A percentile compares a stretch with the other conserved stretches of the same genome.
phyloP scores from a whole-genome alignment of 495 filamentous ascomycete species.

The Podospora didyma region DNA sequence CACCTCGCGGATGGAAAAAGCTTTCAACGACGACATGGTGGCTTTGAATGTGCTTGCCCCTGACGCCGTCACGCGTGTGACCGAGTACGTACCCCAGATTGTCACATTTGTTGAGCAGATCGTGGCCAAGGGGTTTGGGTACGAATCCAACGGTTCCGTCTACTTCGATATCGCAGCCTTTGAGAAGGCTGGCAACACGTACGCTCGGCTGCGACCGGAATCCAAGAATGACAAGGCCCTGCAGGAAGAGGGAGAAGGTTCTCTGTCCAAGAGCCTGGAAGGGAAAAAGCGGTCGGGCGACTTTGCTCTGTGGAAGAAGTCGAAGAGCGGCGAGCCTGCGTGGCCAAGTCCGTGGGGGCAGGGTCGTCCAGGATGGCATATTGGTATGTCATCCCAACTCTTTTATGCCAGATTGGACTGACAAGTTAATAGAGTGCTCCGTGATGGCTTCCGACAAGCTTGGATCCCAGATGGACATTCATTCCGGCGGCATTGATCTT shows the following conservation, averaged over 20 bases:
- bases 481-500: slow-evolving; percentile 90
- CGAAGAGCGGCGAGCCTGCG: slow-evolving; percentile 85
- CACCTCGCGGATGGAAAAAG: slow-evolving; percentile 74
- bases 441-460: slow-evolving; percentile 90
- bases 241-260: slow-evolving; percentile 86
- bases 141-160: slow-evolving; percentile 81
- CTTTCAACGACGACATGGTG: slow-evolving; percentile 81
- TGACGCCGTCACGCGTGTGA: slow-evolving; percentile 79
- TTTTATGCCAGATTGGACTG: too few relatives aligned
- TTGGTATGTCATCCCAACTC: too few relatives aligned
- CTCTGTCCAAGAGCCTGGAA: slow-evolving; percentile 63
- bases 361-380: slow-evolving; percentile 93
- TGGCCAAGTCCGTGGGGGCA: slow-evolving; percentile 86
- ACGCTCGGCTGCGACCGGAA: slow-evolving; percentile 84
- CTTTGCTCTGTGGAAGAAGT: slow-evolving; percentile 90
- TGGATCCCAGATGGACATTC: slow-evolving; percentile 81
- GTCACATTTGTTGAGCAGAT: slow-evolving; percentile 65
- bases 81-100: slow-evolving; percentile 84
- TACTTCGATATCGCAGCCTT: slow-evolving; percentile 93
- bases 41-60: slow-evolving; percentile 82
- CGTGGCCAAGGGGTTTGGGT: slow-evolving; percentile 81
- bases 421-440: too few relatives aligned
- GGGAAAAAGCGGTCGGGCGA: slow-evolving; percentile 70
- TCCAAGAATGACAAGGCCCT: slow-evolving; percentile 77
- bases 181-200: slow-evolving; percentile 76